Percentiles rank a stretch among this genome's conserved stretches.
These are phyloP conservation scores for Lupinus albus DNA, from an alignment of 306 rosid species.

Conservation along the genomic window DNA sequence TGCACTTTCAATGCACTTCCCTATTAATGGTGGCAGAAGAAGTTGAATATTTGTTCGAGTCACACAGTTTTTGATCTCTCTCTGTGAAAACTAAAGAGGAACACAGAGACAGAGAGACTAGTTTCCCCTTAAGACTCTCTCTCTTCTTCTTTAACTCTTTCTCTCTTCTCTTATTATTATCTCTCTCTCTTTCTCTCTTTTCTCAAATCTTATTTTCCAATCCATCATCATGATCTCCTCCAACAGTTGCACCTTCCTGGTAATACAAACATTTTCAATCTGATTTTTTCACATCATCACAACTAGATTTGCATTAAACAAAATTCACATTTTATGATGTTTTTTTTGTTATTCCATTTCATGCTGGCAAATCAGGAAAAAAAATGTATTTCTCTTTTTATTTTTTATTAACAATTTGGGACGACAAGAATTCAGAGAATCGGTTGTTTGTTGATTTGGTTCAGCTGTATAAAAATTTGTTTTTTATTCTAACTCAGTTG, in stretches of 20 bases:
- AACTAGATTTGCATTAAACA: not conserved
- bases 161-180: not conserved
- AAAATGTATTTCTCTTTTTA: too few species aligned
- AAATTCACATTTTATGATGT: not conserved
- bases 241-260: constrained; percentile 50
- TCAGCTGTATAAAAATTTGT: not conserved
- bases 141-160: not conserved
- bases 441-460: not conserved
- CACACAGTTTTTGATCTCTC: not conserved
- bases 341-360: too few species aligned
- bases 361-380: too few species aligned
- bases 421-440: not conserved
- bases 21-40: constrained; percentile 17
- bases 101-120: constrained; percentile 1
- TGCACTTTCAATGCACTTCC: not conserved
- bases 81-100: too few species aligned
- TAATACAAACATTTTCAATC: constrained; percentile 37
- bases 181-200: not conserved
- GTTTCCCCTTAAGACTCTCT: constrained; percentile 38
- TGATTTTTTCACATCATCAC: not conserved
- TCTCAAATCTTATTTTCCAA: constrained; percentile 21
- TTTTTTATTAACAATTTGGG: too few species aligned
- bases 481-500: too few species aligned
- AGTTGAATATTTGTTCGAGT: too few species aligned
- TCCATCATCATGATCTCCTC: constrained; percentile 46